Evolutionary conservation across 106 monocot genomes (phyloP).

Genomic region (Alisma plantagoaquatica): DNA sequence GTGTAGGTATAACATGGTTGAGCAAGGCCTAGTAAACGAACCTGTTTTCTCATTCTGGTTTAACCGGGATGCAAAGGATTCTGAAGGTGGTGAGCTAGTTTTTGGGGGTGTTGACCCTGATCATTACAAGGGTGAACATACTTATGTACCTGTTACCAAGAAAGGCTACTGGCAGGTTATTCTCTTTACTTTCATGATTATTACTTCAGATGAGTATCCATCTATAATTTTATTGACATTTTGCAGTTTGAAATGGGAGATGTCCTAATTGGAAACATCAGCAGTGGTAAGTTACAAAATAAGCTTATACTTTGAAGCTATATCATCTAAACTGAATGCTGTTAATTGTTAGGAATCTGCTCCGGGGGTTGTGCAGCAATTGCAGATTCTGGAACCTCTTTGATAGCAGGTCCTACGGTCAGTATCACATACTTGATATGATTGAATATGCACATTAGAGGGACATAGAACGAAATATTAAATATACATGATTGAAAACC

Average conservation of each 20-base stretch:
- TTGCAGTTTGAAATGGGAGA: constrained; percentile 70
- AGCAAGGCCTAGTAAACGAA: constrained; percentile 70
- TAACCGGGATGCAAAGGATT: constrained; percentile 62
- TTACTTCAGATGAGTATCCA: not conserved
- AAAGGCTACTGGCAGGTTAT: constrained; percentile 99
- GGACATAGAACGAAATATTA: no score
- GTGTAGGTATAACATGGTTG: constrained; percentile 75
- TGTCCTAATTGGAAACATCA: constrained; percentile 36
- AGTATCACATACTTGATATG: no score
- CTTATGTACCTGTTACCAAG: constrained; percentile 83
- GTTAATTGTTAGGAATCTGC: constrained; percentile 47
- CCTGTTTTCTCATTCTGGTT: constrained; percentile 98
- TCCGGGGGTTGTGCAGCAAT: constrained; percentile 61
- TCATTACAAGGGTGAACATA: constrained; percentile 78
- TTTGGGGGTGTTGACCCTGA: constrained; percentile 88
- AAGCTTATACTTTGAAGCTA: not conserved
- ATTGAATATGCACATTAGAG: no score
- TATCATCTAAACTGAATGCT: constrained; percentile 1
- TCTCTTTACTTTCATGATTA: not conserved
- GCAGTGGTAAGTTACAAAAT: constrained; percentile 30
- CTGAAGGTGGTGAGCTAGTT: constrained; percentile 83
- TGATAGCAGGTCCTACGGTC: constrained; percentile 73
- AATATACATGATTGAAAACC: no score
- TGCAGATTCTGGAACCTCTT: constrained; percentile 82
- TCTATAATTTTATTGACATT: constrained; percentile 1